These are phyloP conservation scores for Erythrobasidium yunnanense DNA, from an alignment of 768 basidiomycete species.

Conservation along the genomic window DNA sequence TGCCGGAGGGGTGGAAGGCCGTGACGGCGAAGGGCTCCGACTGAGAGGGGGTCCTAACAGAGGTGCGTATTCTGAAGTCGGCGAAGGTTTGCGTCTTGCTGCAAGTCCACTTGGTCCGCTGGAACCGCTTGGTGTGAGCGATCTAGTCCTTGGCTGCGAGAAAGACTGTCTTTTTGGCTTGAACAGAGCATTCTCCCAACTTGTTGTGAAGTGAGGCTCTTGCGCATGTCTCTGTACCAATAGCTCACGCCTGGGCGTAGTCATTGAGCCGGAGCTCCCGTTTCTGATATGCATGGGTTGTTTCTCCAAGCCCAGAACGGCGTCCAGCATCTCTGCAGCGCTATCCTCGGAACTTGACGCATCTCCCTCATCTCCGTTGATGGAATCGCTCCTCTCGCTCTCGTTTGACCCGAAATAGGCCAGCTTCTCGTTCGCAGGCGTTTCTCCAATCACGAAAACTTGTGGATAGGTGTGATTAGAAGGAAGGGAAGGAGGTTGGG, in stretches of 20 bases:
- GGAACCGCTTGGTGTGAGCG: too few relatives aligned
- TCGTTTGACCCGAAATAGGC: constrained; percentile 24
- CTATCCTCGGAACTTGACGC: constrained; percentile 25
- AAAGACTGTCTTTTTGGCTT: constrained; percentile 9
- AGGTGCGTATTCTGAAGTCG: too few relatives aligned
- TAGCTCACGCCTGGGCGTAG: background rate
- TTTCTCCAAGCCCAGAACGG: background rate
- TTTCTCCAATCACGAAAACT: background rate
- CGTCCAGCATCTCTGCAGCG: constrained; percentile 11
- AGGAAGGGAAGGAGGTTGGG: background rate
- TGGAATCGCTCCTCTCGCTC: background rate
- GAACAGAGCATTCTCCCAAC: constrained; percentile 8
- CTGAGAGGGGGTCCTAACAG: background rate
- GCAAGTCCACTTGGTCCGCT: too few relatives aligned
- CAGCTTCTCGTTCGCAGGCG: constrained; percentile 4
- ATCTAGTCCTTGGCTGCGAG: background rate
- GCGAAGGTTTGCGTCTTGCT: too few relatives aligned
- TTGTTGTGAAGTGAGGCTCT: constrained; percentile 8
- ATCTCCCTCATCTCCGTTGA: constrained; percentile 10
- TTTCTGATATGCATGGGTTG: background rate
- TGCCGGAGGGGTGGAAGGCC: background rate
- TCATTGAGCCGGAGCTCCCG: background rate
- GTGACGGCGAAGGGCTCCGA: background rate
- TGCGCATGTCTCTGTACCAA: background rate
- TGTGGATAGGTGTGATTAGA: background rate